phyloP scores from a whole-genome alignment of 2,329 filamentous ascomycete genomes.

The Drechslera avenae region DNA sequence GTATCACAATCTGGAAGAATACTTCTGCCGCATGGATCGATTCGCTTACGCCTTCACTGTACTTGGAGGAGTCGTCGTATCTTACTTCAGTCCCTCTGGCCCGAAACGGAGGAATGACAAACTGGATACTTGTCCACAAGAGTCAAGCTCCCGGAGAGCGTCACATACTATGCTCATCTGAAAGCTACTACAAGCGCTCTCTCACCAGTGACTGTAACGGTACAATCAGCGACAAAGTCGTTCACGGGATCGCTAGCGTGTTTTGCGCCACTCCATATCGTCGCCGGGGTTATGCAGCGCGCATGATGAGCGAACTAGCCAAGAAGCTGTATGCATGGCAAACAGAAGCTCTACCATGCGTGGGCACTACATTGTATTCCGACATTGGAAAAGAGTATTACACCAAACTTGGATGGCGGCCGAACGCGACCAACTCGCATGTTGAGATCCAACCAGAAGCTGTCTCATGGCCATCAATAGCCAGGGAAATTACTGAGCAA shows the following conservation, averaged over 20 bases:
- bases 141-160: constrained; percentile 45
- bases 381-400: constrained; percentile 85
- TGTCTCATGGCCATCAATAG: not conserved
- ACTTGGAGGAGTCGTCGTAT: not conserved
- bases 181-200: not conserved
- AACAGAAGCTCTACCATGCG: constrained; percentile 30
- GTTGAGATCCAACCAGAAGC: constrained; percentile 57
- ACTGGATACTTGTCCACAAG: constrained; percentile 61
- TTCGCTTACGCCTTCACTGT: not conserved
- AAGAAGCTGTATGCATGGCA: constrained; percentile 58
- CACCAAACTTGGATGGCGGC: constrained; percentile 72
- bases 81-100: constrained; percentile 60
- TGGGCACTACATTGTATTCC: constrained; percentile 80
- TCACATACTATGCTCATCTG: constrained; percentile 60
- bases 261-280: constrained; percentile 56
- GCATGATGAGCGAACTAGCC: constrained; percentile 38
- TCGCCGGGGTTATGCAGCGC: not conserved
- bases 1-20: not conserved
- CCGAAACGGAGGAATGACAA: constrained; percentile 57
- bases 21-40: not conserved
- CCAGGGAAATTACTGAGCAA: not conserved
- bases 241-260: constrained; percentile 77
- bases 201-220: constrained; percentile 43
- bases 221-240: constrained; percentile 58
- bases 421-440: constrained; percentile 71